Evolutionary conservation across 805 yeast species (phyloP).

Genomic region (Metschnikowia cubensis): DNA sequence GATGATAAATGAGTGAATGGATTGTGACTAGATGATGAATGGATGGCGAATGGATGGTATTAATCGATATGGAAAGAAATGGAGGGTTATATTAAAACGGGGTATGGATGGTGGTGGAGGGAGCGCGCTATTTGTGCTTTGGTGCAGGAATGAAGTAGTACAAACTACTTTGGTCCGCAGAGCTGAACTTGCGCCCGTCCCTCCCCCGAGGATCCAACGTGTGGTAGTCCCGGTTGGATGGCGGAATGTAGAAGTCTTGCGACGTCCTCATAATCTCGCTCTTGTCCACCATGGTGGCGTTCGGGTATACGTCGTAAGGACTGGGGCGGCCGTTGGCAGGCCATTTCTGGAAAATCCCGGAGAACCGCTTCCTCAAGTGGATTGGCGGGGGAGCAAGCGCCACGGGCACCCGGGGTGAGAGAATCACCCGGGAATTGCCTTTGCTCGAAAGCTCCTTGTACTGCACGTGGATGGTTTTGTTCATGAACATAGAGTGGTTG

Average conservation of each 20-base stretch:
- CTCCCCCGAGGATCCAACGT: constrained; percentile 6
- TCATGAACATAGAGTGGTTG: constrained; percentile 71
- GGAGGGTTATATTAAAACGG: neutral
- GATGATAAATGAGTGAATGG: no score
- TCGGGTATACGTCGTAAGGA: constrained; percentile 27
- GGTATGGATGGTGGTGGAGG: neutral
- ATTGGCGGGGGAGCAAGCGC: constrained; percentile 81
- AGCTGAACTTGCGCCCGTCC: constrained; percentile 7
- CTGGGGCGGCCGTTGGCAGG: constrained; percentile 6
- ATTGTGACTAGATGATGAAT: no score
- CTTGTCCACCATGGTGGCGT: constrained; percentile 8
- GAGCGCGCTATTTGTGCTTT: constrained; percentile 3
- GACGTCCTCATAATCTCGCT: constrained; percentile 8
- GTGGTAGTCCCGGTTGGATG: constrained; percentile 7
- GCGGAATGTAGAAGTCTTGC: constrained; percentile 11
- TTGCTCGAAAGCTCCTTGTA: constrained; percentile 54
- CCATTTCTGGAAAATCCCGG: constrained; percentile 11
- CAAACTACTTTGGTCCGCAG: constrained; percentile 11
- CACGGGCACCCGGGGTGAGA: constrained; percentile 16
- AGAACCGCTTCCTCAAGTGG: constrained; percentile 35
- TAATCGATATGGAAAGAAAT: no score
- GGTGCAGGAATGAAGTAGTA: constrained; percentile 14
- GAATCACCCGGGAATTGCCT: constrained; percentile 25
- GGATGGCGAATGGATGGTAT: no score
- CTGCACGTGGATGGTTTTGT: constrained; percentile 80